Evolutionary conservation across 257 asterid species (phyloP).

Genomic region (Mentha longifolia): DNA sequence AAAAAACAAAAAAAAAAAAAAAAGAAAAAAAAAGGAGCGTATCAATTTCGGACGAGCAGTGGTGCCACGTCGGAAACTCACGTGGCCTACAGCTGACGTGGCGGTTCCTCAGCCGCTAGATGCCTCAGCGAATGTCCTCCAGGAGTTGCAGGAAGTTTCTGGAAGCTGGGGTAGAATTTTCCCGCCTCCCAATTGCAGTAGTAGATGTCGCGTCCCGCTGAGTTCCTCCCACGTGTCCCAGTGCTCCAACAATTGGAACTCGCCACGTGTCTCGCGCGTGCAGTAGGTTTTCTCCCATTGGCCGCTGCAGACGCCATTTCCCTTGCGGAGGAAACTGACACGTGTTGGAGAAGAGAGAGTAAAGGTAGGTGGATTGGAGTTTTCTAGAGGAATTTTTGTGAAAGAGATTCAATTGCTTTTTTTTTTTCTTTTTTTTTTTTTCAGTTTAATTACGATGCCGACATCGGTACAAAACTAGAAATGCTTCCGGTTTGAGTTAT

Average conservation of each 20-base stretch:
- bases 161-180: constrained; percentile 46
- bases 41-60: constrained; percentile 46
- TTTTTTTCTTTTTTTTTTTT: background rate
- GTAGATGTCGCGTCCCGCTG: constrained; percentile 24
- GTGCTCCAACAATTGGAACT: constrained; percentile 21
- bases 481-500: background rate
- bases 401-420: constrained; percentile 3
- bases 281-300: background rate
- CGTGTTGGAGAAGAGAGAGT: background rate
- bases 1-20: constrained; percentile 13
- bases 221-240: constrained; percentile 32
- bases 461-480: background rate
- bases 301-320: constrained; percentile 17
- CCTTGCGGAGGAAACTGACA: background rate
- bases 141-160: constrained; percentile 57
- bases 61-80: constrained; percentile 52
- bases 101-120: constrained; percentile 39
- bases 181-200: constrained; percentile 31
- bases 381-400: background rate
- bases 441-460: background rate
- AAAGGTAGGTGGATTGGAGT: background rate
- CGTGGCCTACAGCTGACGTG: constrained; percentile 52
- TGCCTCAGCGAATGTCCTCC: constrained; percentile 40
- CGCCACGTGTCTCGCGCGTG: background rate
- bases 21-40: constrained; percentile 34